Evolutionary conservation across 2,329 filamentous ascomycete genomes (phyloP), one percentile per base, ranked within the genome.

Genomic region (Penicillium sp.): DNA sequence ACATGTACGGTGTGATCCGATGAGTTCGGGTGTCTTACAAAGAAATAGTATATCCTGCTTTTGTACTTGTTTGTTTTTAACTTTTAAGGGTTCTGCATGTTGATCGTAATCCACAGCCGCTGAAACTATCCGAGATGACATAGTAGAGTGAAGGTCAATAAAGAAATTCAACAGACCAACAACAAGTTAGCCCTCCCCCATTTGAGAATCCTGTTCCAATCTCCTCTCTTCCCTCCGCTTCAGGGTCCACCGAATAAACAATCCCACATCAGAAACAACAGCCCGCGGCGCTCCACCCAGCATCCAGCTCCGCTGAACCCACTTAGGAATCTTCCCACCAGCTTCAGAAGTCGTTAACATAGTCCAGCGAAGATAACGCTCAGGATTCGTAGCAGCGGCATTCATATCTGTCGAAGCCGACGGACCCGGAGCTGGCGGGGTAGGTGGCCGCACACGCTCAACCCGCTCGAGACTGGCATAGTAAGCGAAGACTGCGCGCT

Each of bases 301-400:
- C 21, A 63, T 69, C 72, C 71, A 74, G 54, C 65, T 76, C 46
- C 73, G 66, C 62, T 76, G 73, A 58, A 76, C 60, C 69, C 71
- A 74, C 57, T 64, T 62, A 12, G 73, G 73, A 52, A 75, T 75
- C 25, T 62, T 68, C 4, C 73, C 73, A 10, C 71, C 69, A 10
- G 74, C 71, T 56, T 75, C 66, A 17, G 73, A 75, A 10, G 71
- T 71, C 7, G 73, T 76, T 4, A 71, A 73, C 72, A 76, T 75
- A 4, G 65, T 70, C 73, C 74, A 76, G 42, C 73, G 67, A 25
- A 67, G 58, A 7, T 29, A 41, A 67, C 46, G 51, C 17, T 10
- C 35, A 15, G 50, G n/a, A 12, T 10, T 27, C 1, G 23, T 25
- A 29, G 42, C 23, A 40, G 27, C 4, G 15, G 27, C 12, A 15